Evolutionary conservation across 345 rosid species (phyloP).

Genomic region (Raphanus sativus): DNA sequence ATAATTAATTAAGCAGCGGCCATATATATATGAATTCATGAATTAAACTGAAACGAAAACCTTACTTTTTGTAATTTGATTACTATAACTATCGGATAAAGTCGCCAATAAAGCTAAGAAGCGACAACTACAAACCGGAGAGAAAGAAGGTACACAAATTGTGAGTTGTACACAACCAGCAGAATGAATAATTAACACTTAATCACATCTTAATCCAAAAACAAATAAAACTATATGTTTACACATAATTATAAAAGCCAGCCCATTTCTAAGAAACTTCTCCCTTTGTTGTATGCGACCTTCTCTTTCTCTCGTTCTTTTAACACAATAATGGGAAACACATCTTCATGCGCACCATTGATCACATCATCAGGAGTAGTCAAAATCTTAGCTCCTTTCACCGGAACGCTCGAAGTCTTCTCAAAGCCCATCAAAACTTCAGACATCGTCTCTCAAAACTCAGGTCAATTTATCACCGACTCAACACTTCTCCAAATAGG

Average conservation of each 20-base stretch:
- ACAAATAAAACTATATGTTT: conserved; percentile 20
- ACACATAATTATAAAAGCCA: conserved; percentile 20
- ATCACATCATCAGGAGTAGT: conserved; percentile 30
- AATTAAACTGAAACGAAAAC: conserved; percentile 19
- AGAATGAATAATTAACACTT: conserved; percentile 15
- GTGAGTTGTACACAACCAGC: conserved; percentile 38
- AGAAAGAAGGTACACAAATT: conserved; percentile 25
- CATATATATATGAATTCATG: neutral
- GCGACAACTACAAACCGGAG: conserved; percentile 30
- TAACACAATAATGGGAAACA: conserved; percentile 36
- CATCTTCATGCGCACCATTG: conserved; percentile 40
- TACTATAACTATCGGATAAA: conserved; percentile 18
- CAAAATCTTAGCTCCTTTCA: conserved; percentile 39
- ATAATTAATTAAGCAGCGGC: conserved; percentile 8
- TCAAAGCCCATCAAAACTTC: conserved; percentile 34
- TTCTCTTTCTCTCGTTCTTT: neutral
- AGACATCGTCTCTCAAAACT: conserved; percentile 29
- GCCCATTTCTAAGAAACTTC: conserved; percentile 13
- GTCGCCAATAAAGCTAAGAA: conserved; percentile 28
- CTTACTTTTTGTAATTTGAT: conserved; percentile 9
- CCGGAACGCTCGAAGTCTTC: conserved; percentile 28
- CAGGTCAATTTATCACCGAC: conserved; percentile 32
- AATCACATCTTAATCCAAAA: conserved; percentile 22
- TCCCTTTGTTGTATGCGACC: neutral
- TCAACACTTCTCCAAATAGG: conserved; percentile 35